Evolutionary conservation across 1,284 basidiomycete species (phyloP).

Genomic region (Takashimella koratensis): DNA sequence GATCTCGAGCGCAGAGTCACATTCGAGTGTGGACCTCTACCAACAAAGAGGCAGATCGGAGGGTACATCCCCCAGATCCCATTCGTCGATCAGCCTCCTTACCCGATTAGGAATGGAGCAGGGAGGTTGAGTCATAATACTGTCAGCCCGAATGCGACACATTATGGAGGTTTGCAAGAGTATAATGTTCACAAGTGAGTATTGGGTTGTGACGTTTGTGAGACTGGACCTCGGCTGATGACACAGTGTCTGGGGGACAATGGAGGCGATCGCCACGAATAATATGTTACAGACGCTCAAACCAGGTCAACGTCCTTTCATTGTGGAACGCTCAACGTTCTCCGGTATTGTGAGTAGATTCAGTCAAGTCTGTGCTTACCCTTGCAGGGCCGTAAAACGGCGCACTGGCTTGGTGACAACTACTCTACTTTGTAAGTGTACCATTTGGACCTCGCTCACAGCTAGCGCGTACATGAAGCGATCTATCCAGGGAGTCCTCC

Average conservation of each 20-base stretch:
- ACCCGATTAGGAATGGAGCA: constrained; percentile 22
- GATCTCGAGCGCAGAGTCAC: not conserved
- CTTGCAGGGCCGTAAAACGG: constrained; percentile 7
- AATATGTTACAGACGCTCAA: constrained; percentile 55
- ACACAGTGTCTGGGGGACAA: constrained; percentile 65
- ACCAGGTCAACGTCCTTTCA: constrained; percentile 60
- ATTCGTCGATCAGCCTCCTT: constrained; percentile 50
- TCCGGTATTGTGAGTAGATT: constrained; percentile 55
- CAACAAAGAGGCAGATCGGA: constrained; percentile 6
- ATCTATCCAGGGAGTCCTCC: constrained; percentile 63
- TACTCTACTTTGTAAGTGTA: constrained; percentile 52
- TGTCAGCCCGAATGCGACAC: constrained; percentile 62
- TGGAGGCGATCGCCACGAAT: constrained; percentile 62
- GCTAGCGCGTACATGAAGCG: constrained; percentile 58
- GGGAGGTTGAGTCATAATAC: constrained; percentile 40
- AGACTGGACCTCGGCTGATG: too few species aligned
- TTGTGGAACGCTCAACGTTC: constrained; percentile 64
- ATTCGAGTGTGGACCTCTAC: not conserved
- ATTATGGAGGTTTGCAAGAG: constrained; percentile 56
- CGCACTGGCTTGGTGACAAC: constrained; percentile 64
- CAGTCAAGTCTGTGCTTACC: not conserved
- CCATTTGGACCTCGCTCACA: constrained; percentile 8
- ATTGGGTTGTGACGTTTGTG: not conserved
- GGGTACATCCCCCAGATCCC: constrained; percentile 32
- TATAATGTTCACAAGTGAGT: constrained; percentile 51